These are phyloP conservation scores for Anaeromyces robustus DNA, from an alignment of 192 early-diverging fungal genomes.

Conservation along the genomic window DNA sequence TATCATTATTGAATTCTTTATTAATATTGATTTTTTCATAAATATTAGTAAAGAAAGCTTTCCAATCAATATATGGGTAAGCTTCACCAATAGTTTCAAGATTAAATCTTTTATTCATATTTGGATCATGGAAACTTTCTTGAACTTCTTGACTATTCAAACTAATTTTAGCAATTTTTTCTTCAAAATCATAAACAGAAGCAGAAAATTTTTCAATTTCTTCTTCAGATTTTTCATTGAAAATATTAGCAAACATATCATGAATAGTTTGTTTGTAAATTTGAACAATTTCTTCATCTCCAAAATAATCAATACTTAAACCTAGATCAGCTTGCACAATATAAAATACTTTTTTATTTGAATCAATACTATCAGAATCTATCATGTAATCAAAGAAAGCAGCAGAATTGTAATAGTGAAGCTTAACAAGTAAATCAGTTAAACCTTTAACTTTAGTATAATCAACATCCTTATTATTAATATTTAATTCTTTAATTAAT, in stretches of 20 bases:
- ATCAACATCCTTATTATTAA: background rate
- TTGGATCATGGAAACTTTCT: too few species aligned
- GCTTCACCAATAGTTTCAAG: too few species aligned
- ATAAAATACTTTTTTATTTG: slow-evolving; percentile 24
- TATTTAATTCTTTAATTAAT: background rate
- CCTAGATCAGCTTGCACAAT: slow-evolving; percentile 33
- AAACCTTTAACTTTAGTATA: background rate
- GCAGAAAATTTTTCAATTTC: background rate
- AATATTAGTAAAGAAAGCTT: background rate
- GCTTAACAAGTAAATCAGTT: background rate
- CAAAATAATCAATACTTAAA: slow-evolving; percentile 47
- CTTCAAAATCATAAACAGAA: background rate
- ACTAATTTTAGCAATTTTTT: background rate
- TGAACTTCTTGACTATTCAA: too few species aligned
- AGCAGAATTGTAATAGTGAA: background rate
- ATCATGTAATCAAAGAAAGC: slow-evolving; percentile 28
- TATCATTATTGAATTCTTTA: too few species aligned
- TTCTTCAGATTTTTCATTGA: background rate
- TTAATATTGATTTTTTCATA: too few species aligned
- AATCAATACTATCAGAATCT: slow-evolving; percentile 35
- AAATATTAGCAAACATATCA: background rate
- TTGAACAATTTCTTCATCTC: slow-evolving; percentile 19
- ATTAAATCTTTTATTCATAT: too few species aligned
- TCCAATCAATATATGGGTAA: background rate
- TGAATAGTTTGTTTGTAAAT: slow-evolving; percentile 12